Conservation (phyloP, 306 rosid genomes). For the Purshia tridentata region DNA sequence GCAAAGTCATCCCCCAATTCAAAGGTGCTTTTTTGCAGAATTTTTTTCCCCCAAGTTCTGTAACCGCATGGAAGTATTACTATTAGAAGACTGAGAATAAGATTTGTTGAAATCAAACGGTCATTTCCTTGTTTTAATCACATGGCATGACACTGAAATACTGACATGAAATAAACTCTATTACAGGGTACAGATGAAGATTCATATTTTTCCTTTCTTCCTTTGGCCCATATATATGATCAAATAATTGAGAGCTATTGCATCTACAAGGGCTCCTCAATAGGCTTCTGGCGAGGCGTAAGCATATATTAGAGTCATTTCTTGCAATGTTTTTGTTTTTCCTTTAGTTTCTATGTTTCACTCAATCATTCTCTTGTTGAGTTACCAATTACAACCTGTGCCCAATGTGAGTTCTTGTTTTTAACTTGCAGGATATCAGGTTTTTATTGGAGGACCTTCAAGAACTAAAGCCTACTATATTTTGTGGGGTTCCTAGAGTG, state of each 20-base stretch:
- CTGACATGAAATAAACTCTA: constrained; percentile 13
- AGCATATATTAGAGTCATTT: constrained; percentile 26
- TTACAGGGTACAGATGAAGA: constrained; percentile 70
- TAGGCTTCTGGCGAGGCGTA: constrained; percentile 93
- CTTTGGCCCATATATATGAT: constrained; percentile 79
- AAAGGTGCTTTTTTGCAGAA: neutral
- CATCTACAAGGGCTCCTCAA: constrained; percentile 70
- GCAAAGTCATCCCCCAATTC: too few species aligned
- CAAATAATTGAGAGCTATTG: constrained; percentile 80
- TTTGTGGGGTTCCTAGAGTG: constrained; percentile 91
- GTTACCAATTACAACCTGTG: neutral
- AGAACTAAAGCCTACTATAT: constrained; percentile 70
- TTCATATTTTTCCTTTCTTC: constrained; percentile 84
- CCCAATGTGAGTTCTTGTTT: constrained; percentile 16
- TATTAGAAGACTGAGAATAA: too few species aligned
- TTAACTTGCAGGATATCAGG: constrained; percentile 66
- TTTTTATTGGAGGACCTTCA: constrained; percentile 82
- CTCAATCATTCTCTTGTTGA: neutral
- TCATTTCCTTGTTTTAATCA: neutral
- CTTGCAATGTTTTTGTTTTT: neutral
- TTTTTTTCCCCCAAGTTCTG: neutral
- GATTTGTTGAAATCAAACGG: neutral
- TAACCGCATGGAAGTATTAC: neutral
- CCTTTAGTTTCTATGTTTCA: neutral
- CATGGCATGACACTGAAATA: constrained; percentile 1